Percentiles rank a stretch among this genome's conserved stretches.
Evolutionary conservation across 2,329 filamentous ascomycete species (phyloP).

Genomic region (Cladobotryum mycophilum): DNA sequence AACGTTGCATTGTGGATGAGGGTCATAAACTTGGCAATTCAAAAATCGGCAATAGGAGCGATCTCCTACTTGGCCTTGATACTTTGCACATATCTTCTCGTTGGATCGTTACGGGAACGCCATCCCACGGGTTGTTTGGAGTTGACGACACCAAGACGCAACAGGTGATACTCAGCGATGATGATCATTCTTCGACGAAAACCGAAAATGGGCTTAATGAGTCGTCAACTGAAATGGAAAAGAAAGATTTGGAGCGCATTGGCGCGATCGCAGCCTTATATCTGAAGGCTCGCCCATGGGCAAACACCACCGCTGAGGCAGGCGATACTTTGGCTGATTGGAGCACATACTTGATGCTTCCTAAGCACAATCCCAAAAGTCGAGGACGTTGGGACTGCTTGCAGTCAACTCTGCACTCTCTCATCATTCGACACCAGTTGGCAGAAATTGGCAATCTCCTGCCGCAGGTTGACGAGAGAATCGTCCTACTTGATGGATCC

Average conservation of each 20-base stretch:
- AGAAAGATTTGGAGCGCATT: slow-evolving; percentile 59
- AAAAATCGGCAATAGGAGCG: slow-evolving; percentile 47
- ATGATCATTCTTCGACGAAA: slow-evolving; percentile 11
- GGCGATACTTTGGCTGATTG: slow-evolving; percentile 60
- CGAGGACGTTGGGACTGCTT: slow-evolving; percentile 58
- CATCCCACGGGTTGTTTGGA: slow-evolving; percentile 75
- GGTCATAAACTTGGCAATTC: slow-evolving; percentile 77
- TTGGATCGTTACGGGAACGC: slow-evolving; percentile 90
- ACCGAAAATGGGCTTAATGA: slow-evolving; percentile 18
- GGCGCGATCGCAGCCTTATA: slow-evolving; percentile 63
- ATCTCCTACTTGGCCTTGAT: slow-evolving; percentile 46
- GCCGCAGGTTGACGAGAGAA: slow-evolving; percentile 64
- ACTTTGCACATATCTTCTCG: slow-evolving; percentile 60
- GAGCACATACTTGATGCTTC: slow-evolving; percentile 64
- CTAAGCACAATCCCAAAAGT: slow-evolving; percentile 43
- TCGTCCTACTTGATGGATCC: slow-evolving; percentile 71
- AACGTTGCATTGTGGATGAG: slow-evolving; percentile 87
- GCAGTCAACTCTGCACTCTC: slow-evolving; percentile 61
- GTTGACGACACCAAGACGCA: slow-evolving; percentile 31
- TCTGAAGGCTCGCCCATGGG: slow-evolving; percentile 73
- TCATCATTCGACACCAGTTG: slow-evolving; percentile 75
- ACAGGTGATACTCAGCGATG: not conserved
- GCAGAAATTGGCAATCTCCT: slow-evolving; percentile 64
- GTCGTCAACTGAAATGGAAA: slow-evolving; percentile 45
- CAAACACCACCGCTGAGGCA: slow-evolving; percentile 47